Percentiles rank a stretch among this genome's conserved stretches.
Conservation (phyloP, 2,329 filamentous ascomycete species). For the Aspergillus fumigatus region DNA sequence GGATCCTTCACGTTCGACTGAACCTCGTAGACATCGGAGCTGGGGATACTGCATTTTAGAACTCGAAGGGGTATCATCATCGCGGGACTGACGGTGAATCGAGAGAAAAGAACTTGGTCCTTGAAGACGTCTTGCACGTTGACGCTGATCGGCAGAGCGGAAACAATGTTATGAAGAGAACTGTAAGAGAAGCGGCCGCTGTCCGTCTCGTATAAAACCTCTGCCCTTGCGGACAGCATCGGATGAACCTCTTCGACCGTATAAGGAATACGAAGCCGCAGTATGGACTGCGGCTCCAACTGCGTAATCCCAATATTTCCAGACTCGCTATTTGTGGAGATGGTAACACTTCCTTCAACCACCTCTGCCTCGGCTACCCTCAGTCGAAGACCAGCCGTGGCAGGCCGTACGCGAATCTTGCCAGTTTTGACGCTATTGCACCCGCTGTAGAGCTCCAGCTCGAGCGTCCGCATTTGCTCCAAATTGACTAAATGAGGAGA, state of each 20-base stretch:
- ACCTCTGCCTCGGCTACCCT: conserved; percentile 49
- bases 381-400: conserved; percentile 57
- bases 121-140: conserved; percentile 98
- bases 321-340: conserved; percentile 41
- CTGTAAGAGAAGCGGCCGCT: conserved; percentile 62
- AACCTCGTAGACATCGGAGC: conserved; percentile 61
- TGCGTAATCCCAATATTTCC: conserved; percentile 44
- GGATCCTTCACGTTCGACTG: conserved; percentile 44
- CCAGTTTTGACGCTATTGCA: conserved; percentile 61
- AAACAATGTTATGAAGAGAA: conserved; percentile 59
- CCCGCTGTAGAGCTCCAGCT: conserved; percentile 67
- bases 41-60: conserved; percentile 64
- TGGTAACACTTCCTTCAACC: conserved; percentile 38
- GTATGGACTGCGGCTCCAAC: conserved; percentile 26
- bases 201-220: conserved; percentile 67
- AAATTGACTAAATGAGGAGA: conserved; percentile 71
- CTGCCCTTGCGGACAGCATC: conserved; percentile 69
- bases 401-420: conserved; percentile 52
- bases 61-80: conserved; percentile 70
- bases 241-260: conserved; percentile 72
- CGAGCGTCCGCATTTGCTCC: conserved; percentile 71
- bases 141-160: conserved; percentile 79
- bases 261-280: conserved; percentile 65
- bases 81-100: conserved; percentile 84
- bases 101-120: conserved; percentile 72